Base-by-base conservation (phyloP, 805 yeast species). In the Kazachstania kunashirensis region DNA sequence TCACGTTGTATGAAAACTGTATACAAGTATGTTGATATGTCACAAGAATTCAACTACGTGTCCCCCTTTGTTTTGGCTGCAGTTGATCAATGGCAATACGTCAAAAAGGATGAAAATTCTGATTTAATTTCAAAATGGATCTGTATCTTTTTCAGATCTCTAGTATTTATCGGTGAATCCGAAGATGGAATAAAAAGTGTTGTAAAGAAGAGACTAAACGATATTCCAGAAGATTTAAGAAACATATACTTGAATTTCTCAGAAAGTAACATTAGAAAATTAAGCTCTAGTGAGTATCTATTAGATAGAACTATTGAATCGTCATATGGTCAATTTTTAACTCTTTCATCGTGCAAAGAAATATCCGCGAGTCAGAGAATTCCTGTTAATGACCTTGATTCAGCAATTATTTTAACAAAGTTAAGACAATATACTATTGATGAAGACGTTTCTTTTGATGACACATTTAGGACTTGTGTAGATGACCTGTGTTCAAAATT, bases 21-120 rank as follows among this genome's bases (percentile, higher is more conserved):
- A 0, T 92, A 81, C 61, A 85, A 83, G 52, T 89, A 86, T 48
- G 70, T 84, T 36, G 96, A 89, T 52, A 43, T 56, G 36, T 66
- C 75, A 3, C 57, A 54, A 20, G 38, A 44, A 1, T 49, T 50
- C n/a, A 41, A 47, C 0, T 47, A 51, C 20, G 48, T 75, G 11
- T 76, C 85, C 40, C 83, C 85, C 0, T 68, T 79, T 34, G 46
- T 69, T 2, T 63, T 75, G 11, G 68, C 79, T 0, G 46, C 79
- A 3, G 55, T 75, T 31, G 96, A 86, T 45, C 96, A 86, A 52
- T 70, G 80, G 57, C 65, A 67, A 36, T 83, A 68, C 51, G 68
- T 74, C 9, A 59, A 57, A 10, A 26, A 39, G 14, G 42, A 29
- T 9, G 34, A 23, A 1, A 40, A 46, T 9, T 51, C 48, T 14